Evolutionary conservation across 78 protist species (phyloP).

Genomic region (Diacronema lutheri): DNA sequence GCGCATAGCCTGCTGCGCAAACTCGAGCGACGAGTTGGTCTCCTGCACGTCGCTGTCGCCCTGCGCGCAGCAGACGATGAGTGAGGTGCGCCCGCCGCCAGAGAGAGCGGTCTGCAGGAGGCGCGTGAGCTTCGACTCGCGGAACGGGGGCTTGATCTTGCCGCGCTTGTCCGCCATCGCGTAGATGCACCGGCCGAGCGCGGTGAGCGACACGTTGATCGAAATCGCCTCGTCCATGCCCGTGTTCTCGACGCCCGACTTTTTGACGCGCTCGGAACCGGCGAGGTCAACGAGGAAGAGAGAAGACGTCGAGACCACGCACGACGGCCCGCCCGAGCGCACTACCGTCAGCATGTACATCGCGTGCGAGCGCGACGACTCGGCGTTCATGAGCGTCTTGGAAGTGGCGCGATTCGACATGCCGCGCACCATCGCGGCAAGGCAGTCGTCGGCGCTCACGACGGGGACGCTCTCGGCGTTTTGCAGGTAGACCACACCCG

Average conservation of each 20-base stretch:
- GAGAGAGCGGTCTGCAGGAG: slow-evolving; percentile 74
- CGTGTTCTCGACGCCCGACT: slow-evolving; percentile 4
- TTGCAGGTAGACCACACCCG: slow-evolving; percentile 9
- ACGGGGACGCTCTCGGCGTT: background rate
- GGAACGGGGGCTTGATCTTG: background rate
- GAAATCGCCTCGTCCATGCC: slow-evolving; percentile 71
- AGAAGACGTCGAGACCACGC: background rate
- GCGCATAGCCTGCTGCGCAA: slow-evolving; percentile 40
- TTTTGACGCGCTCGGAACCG: slow-evolving; percentile 45
- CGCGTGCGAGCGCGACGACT: slow-evolving; percentile 18
- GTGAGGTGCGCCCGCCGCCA: slow-evolving; percentile 74
- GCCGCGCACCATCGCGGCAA: background rate
- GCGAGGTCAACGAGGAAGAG: slow-evolving; percentile 32
- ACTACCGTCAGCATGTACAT: background rate
- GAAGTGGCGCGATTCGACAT: background rate
- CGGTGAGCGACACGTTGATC: background rate
- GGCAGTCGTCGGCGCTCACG: background rate
- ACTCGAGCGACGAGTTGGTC: slow-evolving; percentile 69
- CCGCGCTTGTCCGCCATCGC: slow-evolving; percentile 66
- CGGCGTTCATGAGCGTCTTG: background rate
- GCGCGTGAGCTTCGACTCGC: background rate
- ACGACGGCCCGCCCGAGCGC: background rate
- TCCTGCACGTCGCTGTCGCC: slow-evolving; percentile 55
- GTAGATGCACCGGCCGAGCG: slow-evolving; percentile 73
- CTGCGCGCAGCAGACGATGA: slow-evolving; percentile 65